Conservation (phyloP, 371 early-diverging fungal genomes). For the Actinomortierella ambigua region DNA sequence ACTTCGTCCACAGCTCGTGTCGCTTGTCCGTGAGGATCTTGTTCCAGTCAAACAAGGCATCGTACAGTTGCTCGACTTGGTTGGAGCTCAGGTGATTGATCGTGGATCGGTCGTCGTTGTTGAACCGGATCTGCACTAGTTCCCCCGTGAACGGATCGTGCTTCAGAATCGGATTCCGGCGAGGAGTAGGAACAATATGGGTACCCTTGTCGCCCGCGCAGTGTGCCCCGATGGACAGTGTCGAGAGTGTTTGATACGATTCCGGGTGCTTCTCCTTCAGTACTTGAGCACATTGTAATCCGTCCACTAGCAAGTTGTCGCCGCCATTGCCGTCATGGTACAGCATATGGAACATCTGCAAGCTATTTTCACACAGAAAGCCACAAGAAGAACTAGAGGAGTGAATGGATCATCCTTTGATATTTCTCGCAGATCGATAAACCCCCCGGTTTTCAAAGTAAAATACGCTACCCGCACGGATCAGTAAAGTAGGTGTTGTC, state of each 20-base stretch:
- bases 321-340: conserved; percentile 80
- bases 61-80: conserved; percentile 71
- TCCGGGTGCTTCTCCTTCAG: conserved; percentile 63
- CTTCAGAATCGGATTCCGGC: conserved; percentile 69
- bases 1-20: conserved; percentile 72
- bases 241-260: conserved; percentile 70
- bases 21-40: conserved; percentile 57
- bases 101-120: conserved; percentile 85
- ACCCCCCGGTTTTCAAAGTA: not conserved
- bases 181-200: conserved; percentile 72
- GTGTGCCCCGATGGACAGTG: conserved; percentile 68
- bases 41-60: conserved; percentile 77
- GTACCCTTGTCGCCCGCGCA: conserved; percentile 82
- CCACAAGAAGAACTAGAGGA: no score
- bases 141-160: conserved; percentile 58
- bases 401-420: no score
- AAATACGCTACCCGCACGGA: conserved; percentile 69
- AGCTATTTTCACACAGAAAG: conserved; percentile 29
- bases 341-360: conserved; percentile 89
- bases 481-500: conserved; percentile 95
- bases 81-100: conserved; percentile 56
- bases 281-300: conserved; percentile 73
- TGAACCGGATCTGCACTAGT: conserved; percentile 81
- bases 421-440: not conserved
- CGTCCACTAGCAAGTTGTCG: conserved; percentile 84